These are phyloP conservation scores for Malus hybrid DNA, from an alignment of 331 rosid species.

Conservation along the genomic window DNA sequence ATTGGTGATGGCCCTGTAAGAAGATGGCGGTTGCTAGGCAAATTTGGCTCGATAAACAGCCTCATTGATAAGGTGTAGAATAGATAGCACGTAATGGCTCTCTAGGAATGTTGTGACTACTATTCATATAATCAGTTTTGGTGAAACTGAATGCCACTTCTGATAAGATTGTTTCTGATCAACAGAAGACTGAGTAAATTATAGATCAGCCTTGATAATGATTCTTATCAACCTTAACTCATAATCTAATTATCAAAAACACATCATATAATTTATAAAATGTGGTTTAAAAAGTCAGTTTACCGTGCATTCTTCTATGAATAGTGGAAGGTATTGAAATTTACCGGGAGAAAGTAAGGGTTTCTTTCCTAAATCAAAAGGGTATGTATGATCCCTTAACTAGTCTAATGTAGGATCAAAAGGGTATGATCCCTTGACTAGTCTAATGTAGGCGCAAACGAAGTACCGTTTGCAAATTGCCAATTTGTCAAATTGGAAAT, in stretches of 20 bases:
- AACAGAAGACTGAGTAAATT: neutral
- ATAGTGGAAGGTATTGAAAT: neutral
- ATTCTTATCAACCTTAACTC: neutral
- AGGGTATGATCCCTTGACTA: too few species aligned
- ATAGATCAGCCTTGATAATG: neutral
- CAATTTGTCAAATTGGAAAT: neutral
- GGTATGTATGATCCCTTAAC: too few species aligned
- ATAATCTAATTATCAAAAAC: too few species aligned
- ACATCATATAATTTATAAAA: too few species aligned
- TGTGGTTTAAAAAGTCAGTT: too few species aligned
- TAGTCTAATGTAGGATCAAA: too few species aligned
- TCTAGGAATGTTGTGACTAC: neutral
- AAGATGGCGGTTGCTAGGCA: neutral
- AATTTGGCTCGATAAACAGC: neutral
- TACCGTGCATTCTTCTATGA: too few species aligned
- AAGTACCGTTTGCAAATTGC: neutral
- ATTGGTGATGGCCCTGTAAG: constrained; percentile 43
- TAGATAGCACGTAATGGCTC: neutral
- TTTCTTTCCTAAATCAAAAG: too few species aligned
- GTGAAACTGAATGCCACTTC: neutral
- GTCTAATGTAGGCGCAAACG: too few species aligned
- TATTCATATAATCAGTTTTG: neutral
- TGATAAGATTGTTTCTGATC: neutral
- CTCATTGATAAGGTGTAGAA: neutral
- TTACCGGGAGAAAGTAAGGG: too few species aligned